Evolutionary conservation across 228 moss, liverwort and hornwort species (phyloP).

Genomic region (Sphagnum fallax): DNA sequence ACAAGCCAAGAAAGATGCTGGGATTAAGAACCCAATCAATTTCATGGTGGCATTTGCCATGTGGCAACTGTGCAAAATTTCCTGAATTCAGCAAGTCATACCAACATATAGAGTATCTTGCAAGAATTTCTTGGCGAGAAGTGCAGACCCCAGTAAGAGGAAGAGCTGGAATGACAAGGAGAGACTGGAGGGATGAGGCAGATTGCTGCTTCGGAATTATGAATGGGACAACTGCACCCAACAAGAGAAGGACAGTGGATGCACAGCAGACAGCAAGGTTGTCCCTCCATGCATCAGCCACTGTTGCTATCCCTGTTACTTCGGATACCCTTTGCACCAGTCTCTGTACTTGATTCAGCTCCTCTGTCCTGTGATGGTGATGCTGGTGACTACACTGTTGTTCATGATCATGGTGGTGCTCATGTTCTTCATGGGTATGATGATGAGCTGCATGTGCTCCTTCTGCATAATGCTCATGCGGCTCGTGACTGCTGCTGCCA

Average conservation of each 20-base stretch:
- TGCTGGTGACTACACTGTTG: background rate
- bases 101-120: too few species aligned
- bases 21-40: too few species aligned
- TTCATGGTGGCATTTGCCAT: too few species aligned
- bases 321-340: conserved; percentile 47
- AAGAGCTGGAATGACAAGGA: conserved; percentile 73
- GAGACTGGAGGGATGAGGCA: conserved; percentile 44
- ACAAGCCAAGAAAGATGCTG: too few species aligned
- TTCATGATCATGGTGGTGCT: conserved; percentile 21
- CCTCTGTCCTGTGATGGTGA: conserved; percentile 7
- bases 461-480: background rate
- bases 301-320: conserved; percentile 52
- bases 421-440: conserved; percentile 17
- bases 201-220: conserved; percentile 36
- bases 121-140: background rate
- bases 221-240: conserved; percentile 62
- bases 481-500: conserved; percentile 13
- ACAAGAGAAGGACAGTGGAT: conserved; percentile 66
- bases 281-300: conserved; percentile 79
- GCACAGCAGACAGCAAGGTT: conserved; percentile 60
- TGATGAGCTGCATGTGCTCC: conserved; percentile 9
- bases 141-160: conserved; percentile 79
- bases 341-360: conserved; percentile 63
- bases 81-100: too few species aligned
- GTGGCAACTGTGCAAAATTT: too few species aligned